phyloP scores from a whole-genome alignment of 176 grass and related monocot genomes.

The Rhipidocladum racemiflorum region DNA sequence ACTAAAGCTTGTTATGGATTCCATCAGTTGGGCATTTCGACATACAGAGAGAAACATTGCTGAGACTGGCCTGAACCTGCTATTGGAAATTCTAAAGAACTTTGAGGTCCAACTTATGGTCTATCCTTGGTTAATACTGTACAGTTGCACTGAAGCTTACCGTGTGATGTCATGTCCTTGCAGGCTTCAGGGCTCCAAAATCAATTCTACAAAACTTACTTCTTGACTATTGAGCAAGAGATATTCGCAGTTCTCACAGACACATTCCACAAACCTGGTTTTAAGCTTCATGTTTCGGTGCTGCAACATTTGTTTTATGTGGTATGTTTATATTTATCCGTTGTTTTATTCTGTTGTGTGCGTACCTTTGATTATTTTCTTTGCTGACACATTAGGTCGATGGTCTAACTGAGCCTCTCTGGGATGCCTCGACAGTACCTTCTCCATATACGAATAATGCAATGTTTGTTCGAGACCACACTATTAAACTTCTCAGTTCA shows the following conservation, averaged over 20 bases:
- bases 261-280: constrained; percentile 97
- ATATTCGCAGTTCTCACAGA: constrained; percentile 97
- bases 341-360: background rate
- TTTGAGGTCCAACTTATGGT: constrained; percentile 61
- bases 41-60: constrained; percentile 99
- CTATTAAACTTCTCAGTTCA: constrained; percentile 81
- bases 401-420: constrained; percentile 79
- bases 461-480: constrained; percentile 94
- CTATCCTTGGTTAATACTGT: background rate
- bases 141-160: background rate
- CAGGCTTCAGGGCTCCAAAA: constrained; percentile 92
- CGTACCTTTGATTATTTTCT: constrained; percentile 9
- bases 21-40: constrained; percentile 95
- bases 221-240: constrained; percentile 93
- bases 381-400: constrained; percentile 60
- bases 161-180: constrained; percentile 12
- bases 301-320: constrained; percentile 91
- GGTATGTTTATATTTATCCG: constrained; percentile 40
- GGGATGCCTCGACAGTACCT: constrained; percentile 65
- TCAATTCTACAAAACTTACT: constrained; percentile 97
- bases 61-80: constrained; percentile 87
- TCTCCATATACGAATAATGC: constrained; percentile 78
- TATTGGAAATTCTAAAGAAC: constrained; percentile 90
- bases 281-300: constrained; percentile 96
- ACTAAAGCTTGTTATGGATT: constrained; percentile 98